These are phyloP conservation scores for Coffea canephora DNA, from an alignment of 257 asterid genomes.

Conservation along the genomic window DNA sequence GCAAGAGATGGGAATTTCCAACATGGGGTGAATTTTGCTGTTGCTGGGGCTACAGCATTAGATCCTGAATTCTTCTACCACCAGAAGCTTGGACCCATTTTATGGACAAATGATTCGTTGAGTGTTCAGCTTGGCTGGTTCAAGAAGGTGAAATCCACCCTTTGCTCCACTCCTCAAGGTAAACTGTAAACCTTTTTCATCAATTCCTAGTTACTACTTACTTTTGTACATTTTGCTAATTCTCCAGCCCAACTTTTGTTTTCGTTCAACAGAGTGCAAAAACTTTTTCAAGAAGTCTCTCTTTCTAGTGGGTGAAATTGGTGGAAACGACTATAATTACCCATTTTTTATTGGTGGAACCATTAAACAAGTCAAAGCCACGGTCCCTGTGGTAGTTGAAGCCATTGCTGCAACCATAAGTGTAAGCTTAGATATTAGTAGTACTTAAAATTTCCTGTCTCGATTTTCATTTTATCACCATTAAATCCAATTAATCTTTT, in stretches of 20 bases:
- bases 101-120: constrained; percentile 68
- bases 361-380: constrained; percentile 44
- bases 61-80: constrained; percentile 64
- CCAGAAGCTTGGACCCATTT: constrained; percentile 40
- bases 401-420: constrained; percentile 44
- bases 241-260: background rate
- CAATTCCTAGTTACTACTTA: background rate
- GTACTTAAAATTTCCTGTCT: background rate
- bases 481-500: background rate
- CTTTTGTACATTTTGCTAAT: background rate
- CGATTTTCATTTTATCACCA: background rate
- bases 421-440: constrained; percentile 32
- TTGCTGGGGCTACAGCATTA: constrained; percentile 81
- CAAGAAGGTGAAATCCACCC: constrained; percentile 49
- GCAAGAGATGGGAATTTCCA: constrained; percentile 30
- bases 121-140: constrained; percentile 72
- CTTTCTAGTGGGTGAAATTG: constrained; percentile 84
- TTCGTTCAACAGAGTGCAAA: constrained; percentile 42
- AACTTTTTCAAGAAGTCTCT: constrained; percentile 47
- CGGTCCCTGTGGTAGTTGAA: constrained; percentile 65
- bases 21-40: constrained; percentile 83
- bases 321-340: constrained; percentile 87
- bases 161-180: constrained; percentile 63
- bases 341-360: constrained; percentile 60
- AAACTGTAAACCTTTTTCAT: background rate